A percentile compares a stretch with the other conserved stretches of the same genome.
These are phyloP conservation scores for Pyricularia sp. DNA, from an alignment of 2,329 filamentous ascomycete species.

Conservation along the genomic window DNA sequence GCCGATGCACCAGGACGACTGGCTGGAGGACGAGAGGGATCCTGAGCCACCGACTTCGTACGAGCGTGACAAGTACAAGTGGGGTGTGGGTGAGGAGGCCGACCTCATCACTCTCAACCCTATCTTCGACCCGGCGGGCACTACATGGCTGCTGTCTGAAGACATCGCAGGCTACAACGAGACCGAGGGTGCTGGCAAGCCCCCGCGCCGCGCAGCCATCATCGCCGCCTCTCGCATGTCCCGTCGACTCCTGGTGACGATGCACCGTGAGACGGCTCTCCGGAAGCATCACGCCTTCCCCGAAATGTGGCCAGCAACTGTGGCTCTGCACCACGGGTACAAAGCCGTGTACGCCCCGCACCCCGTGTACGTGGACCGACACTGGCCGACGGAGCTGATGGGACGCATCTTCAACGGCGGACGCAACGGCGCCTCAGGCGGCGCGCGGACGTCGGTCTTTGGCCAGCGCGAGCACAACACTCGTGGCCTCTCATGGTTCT, in stretches of 20 bases:
- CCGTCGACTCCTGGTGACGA: conserved; percentile 66
- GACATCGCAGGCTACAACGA: conserved; percentile 81
- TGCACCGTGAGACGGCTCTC: conserved; percentile 83
- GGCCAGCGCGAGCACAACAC: conserved; percentile 87
- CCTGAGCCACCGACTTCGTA: conserved; percentile 61
- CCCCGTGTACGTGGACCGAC: conserved; percentile 76
- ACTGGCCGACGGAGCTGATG: conserved; percentile 74
- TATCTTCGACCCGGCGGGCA: conserved; percentile 81
- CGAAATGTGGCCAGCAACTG: conserved; percentile 91
- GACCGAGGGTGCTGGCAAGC: conserved; percentile 43
- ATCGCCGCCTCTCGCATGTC: conserved; percentile 83
- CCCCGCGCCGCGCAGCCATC: conserved; percentile 74
- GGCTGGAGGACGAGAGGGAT: conserved; percentile 65
- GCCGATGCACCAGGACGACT: conserved; percentile 57
- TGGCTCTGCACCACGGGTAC: conserved; percentile 81
- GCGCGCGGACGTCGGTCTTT: conserved; percentile 62
- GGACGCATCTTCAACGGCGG: conserved; percentile 74
- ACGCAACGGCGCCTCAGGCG: conserved; percentile 65
- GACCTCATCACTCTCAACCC: conserved; percentile 90
- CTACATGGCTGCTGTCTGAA: conserved; percentile 72
- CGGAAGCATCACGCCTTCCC: conserved; percentile 87
- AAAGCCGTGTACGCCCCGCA: conserved; percentile 91
- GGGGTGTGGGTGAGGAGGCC: conserved; percentile 85
- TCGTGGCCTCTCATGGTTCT: conserved; percentile 82
- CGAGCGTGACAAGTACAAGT: conserved; percentile 71